Conservation (phyloP, 495 filamentous ascomycete species). For the Amphirosellinia nigrospora region DNA sequence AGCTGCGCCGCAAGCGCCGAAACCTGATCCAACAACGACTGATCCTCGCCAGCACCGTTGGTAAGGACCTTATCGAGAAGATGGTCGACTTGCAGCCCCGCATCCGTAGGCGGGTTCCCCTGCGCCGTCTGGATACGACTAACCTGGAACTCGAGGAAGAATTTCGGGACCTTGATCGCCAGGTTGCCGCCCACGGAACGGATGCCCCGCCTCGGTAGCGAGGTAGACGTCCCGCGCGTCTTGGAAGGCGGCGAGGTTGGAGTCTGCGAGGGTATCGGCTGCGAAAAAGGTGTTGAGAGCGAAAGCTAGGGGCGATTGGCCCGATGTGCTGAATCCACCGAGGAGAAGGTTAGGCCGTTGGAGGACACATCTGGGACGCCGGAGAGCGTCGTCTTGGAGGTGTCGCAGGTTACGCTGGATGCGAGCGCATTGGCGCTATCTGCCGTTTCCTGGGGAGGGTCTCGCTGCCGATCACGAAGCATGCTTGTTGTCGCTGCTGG, state of each 20-base stretch:
- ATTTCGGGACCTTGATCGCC: conserved; percentile 57
- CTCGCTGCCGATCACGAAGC: conserved; percentile 53
- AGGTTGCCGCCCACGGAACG: conserved; percentile 48
- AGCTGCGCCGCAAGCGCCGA: conserved; percentile 41
- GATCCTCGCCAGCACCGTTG: conserved; percentile 48
- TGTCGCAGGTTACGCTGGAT: conserved; percentile 47
- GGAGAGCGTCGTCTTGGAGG: conserved; percentile 41
- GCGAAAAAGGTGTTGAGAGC: conserved; percentile 53
- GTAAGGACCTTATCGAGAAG: conserved; percentile 55
- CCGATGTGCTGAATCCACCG: conserved; percentile 49
- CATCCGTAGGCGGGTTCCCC: conserved; percentile 50
- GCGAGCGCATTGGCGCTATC: conserved; percentile 41
- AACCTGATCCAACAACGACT: conserved; percentile 48
- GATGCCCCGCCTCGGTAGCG: conserved; percentile 57
- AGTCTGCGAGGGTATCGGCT: conserved; percentile 39
- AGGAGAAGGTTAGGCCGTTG: conserved; percentile 46
- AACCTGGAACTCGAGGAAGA: conserved; percentile 56
- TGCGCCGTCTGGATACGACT: conserved; percentile 57
- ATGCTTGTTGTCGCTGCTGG: conserved; percentile 38
- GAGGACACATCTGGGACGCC: conserved; percentile 52
- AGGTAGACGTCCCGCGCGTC: conserved; percentile 52
- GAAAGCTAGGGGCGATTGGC: conserved; percentile 48
- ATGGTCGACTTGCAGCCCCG: conserved; percentile 53
- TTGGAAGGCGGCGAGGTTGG: conserved; percentile 50
- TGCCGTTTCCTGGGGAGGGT: conserved; percentile 41